Percentiles rank a stretch among this genome's conserved stretches.
These are phyloP conservation scores for Canavalia gladiata DNA, from an alignment of 306 rosid genomes.

Conservation along the genomic window DNA sequence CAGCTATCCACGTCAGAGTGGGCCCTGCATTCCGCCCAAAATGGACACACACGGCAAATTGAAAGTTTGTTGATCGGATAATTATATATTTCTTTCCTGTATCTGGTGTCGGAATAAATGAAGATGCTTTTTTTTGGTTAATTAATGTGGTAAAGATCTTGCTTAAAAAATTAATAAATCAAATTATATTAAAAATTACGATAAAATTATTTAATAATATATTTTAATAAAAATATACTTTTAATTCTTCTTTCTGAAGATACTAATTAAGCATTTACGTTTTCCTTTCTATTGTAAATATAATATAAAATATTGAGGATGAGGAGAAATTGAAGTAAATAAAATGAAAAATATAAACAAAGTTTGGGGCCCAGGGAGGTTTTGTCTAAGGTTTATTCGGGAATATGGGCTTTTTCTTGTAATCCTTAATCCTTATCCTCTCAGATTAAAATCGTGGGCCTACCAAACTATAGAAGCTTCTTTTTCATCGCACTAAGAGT, in stretches of 20 bases:
- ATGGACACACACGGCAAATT: constrained; percentile 45
- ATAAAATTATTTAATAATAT: too few species aligned
- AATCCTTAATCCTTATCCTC: constrained; percentile 48
- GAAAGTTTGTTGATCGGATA: constrained; percentile 35
- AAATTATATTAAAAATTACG: background rate
- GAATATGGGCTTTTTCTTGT: constrained; percentile 48
- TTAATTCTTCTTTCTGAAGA: too few species aligned
- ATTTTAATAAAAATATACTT: too few species aligned
- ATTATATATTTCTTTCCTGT: background rate
- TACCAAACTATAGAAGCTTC: constrained; percentile 41
- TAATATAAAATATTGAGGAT: background rate
- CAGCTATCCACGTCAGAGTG: constrained; percentile 56
- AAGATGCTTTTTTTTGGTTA: constrained; percentile 33
- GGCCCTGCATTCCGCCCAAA: constrained; percentile 39
- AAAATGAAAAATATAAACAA: background rate
- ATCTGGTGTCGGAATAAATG: constrained; percentile 1
- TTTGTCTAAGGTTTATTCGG: constrained; percentile 39
- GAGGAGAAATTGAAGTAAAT: background rate
- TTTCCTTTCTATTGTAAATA: background rate
- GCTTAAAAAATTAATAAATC: too few species aligned
- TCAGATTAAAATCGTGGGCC: constrained; percentile 40
- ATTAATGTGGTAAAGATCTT: too few species aligned
- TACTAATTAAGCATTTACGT: too few species aligned
- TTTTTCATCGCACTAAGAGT: background rate
- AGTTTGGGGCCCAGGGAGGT: constrained; percentile 35